Percentiles rank a stretch among this genome's conserved stretches.
Conservation (phyloP, 345 rosid genomes). For the Zanthoxylum bungeanum region DNA sequence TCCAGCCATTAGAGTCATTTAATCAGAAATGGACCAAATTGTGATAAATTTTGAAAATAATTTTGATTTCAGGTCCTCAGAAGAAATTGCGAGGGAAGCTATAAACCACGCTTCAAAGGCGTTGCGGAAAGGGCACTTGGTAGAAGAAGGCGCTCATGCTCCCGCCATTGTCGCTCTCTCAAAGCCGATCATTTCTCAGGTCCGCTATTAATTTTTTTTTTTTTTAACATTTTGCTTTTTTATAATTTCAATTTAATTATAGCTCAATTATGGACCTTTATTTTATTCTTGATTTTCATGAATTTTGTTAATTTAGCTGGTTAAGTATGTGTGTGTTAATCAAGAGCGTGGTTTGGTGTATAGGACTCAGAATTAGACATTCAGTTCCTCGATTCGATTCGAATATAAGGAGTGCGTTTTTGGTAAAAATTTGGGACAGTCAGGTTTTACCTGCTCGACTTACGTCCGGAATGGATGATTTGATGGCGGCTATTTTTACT, state of each 20-base stretch:
- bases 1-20: background rate
- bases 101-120: conserved; percentile 81
- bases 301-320: background rate
- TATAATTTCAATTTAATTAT: background rate
- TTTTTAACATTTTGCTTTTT: background rate
- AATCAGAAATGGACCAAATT: no score
- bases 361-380: no score
- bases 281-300: background rate
- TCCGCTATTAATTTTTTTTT: no score
- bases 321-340: no score
- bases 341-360: no score
- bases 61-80: conserved; percentile 44
- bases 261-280: no score
- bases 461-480: no score
- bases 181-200: conserved; percentile 79
- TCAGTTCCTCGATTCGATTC: no score
- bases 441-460: no score
- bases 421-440: no score
- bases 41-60: no score
- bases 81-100: conserved; percentile 58
- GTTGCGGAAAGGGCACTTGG: conserved; percentile 73
- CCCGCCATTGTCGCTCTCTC: conserved; percentile 82
- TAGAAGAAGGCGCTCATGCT: conserved; percentile 91
- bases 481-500: background rate
- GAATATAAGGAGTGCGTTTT: conserved; percentile 73